Percentiles rank a stretch among this genome's conserved stretches.
Evolutionary conservation across 108 stramenopile species (phyloP).

Genomic region (Fistulifera solaris): DNA sequence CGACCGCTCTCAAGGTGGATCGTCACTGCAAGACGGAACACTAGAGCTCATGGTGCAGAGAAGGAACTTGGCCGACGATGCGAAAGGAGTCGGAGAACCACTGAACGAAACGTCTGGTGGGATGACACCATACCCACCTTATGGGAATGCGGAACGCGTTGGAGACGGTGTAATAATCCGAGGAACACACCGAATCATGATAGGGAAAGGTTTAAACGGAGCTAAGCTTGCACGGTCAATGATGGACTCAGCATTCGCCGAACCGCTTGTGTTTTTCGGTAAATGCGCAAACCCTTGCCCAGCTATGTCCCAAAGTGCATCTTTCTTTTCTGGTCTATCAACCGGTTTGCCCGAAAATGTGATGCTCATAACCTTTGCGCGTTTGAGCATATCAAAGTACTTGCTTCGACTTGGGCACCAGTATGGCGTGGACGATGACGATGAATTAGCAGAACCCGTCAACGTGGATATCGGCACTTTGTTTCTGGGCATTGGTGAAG

Average conservation of each 20-base stretch:
- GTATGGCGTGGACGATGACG: constrained; percentile 62
- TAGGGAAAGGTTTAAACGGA: constrained; percentile 41
- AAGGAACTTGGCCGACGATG: constrained; percentile 65
- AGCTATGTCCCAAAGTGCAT: constrained; percentile 6
- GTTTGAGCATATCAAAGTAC: constrained; percentile 12
- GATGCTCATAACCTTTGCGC: constrained; percentile 51
- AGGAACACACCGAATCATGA: constrained; percentile 73
- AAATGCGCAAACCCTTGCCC: neutral
- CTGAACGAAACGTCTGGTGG: constrained; percentile 78
- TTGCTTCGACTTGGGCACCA: constrained; percentile 87
- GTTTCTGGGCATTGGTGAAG: neutral
- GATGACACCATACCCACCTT: constrained; percentile 71
- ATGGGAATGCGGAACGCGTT: constrained; percentile 66
- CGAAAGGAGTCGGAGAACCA: constrained; percentile 61
- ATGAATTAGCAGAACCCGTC: constrained; percentile 36
- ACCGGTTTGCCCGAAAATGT: constrained; percentile 50
- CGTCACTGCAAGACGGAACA: constrained; percentile 71
- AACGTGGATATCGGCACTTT: constrained; percentile 39
- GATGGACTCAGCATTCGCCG: constrained; percentile 76
- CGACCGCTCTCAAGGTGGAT: constrained; percentile 87
- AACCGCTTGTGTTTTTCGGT: constrained; percentile 59
- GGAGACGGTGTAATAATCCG: constrained; percentile 78
- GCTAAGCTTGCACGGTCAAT: constrained; percentile 44
- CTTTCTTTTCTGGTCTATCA: constrained; percentile 20
- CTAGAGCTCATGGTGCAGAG: constrained; percentile 95